phyloP scores from a whole-genome alignment of 2,329 filamentous ascomycete genomes.

The Penicillium decumbens region DNA sequence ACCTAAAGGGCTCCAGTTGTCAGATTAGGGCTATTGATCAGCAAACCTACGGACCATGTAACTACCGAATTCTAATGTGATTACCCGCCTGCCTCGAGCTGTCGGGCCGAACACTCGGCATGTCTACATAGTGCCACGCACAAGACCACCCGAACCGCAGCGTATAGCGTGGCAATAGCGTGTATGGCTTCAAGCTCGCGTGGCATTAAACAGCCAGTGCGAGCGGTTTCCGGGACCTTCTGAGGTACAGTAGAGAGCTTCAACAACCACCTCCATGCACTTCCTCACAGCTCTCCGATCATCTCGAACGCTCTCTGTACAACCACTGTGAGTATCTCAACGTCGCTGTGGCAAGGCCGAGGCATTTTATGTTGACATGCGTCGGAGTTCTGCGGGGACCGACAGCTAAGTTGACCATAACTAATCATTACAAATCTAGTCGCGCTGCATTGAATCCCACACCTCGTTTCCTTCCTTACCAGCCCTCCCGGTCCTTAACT shows the following conservation, averaged over 20 bases:
- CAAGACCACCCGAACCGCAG: background rate
- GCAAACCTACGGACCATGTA: background rate
- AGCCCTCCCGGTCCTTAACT: conserved; percentile 14
- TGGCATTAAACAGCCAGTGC: background rate
- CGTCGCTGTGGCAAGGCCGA: background rate
- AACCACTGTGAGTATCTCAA: conserved; percentile 8
- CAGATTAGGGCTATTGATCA: background rate
- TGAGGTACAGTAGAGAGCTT: background rate
- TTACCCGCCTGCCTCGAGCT: background rate
- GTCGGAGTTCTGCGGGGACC: background rate
- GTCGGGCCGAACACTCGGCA: background rate
- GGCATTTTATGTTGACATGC: background rate
- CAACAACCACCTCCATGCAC: conserved; percentile 6
- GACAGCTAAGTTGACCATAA: conserved; percentile 4
- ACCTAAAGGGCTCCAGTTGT: background rate
- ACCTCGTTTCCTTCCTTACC: background rate
- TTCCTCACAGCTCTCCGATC: background rate
- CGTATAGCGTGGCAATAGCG: background rate
- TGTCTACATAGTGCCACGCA: background rate
- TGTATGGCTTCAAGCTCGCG: background rate
- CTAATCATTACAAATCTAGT: conserved; percentile 1
- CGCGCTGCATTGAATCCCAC: background rate
- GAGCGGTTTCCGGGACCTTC: background rate
- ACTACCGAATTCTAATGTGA: background rate
- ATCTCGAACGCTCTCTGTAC: background rate